Percentiles rank a stretch among this genome's conserved stretches.
Conservation (phyloP, 352 stramenopile species). For the Phytophthora cactorum region DNA sequence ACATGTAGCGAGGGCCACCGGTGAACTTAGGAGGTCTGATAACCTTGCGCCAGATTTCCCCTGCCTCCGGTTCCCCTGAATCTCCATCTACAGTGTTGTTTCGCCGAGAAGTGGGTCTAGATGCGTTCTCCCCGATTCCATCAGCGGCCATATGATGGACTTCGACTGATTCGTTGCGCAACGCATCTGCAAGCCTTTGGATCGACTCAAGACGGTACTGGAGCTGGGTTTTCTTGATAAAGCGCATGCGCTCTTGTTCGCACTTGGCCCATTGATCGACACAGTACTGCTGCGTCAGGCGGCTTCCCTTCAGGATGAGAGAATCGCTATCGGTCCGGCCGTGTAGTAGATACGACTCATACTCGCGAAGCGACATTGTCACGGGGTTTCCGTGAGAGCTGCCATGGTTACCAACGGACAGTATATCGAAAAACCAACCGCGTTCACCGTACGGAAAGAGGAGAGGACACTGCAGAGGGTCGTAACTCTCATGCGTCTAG, state of each 20-base stretch:
- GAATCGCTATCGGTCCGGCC: background rate
- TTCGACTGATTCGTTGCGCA: background rate
- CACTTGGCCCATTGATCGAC: slow-evolving; percentile 13
- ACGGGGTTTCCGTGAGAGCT: background rate
- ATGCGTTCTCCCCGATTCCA: background rate
- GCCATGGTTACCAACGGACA: background rate
- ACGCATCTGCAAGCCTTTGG: background rate
- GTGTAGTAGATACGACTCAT: slow-evolving; percentile 3
- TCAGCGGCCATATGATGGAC: background rate
- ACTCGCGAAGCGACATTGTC: slow-evolving; percentile 11
- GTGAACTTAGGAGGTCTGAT: background rate
- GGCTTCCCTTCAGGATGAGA: background rate
- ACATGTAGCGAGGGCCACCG: background rate
- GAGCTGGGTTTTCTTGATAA: background rate
- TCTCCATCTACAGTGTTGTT: background rate
- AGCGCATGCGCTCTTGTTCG: slow-evolving; percentile 7
- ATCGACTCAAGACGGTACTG: background rate
- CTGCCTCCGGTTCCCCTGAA: background rate
- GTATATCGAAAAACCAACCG: background rate
- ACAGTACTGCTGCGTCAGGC: slow-evolving; percentile 9
- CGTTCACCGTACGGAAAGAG: slow-evolving; percentile 5
- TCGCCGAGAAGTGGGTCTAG: background rate
- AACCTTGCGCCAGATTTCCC: background rate
- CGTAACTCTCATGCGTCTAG: slow-evolving; percentile 4
- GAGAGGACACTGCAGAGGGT: slow-evolving; percentile 11